Base-by-base conservation (phyloP, 2,329 filamentous ascomycete genomes). In the Alternaria sp. region DNA sequence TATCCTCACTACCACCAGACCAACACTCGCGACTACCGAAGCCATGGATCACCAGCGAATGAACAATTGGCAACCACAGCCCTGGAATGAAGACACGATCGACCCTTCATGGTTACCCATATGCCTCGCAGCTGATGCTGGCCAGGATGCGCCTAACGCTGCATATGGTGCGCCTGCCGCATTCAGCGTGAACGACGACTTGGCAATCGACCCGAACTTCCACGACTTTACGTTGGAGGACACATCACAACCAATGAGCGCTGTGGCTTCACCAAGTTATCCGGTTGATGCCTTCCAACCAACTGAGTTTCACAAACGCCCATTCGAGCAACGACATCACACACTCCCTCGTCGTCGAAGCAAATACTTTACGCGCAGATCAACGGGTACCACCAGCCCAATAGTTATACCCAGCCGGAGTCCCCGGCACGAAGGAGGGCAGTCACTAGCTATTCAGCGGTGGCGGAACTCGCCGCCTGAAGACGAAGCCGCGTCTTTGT, bases 391-490 rank as follows among this genome's bases (percentile, higher is more conserved):
- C 10, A 54, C 50, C 9, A 60, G 56, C 13, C 60, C 65, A 13
- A 61, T 67, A 17, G 34, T 48, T 1, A 66, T 67, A 28, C 56
- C 61, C 2, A 45, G 21, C 37, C 36, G 28, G 9, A 56, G 44
- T 17, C 34, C 41, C 4, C 24, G 44, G 9, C 34, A 51, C 13
- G 53, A 50, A 10, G 39, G 52, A 37, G 39, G 42, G 5, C 67
- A 68, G 14, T 66, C 69, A n/a, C 54, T 69, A 13, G 61, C 86
- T 5, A 78, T 89, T 66, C 86, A 89, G 77, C 80, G 87, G 80
- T 89, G 86, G 86, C 83, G 87, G 68, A 80, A 86, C 65, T 88
- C 85, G 54, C 87, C 87, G 33, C 87, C 87, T 26, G 86, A 88
- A 77, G 81, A 88, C 78, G 87, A 89, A 80, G 84, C 86, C 66